Evolutionary conservation across 2,329 filamentous ascomycete species (phyloP), one percentile per base, ranked within the genome.

Genomic region (Penicillium palitans): DNA sequence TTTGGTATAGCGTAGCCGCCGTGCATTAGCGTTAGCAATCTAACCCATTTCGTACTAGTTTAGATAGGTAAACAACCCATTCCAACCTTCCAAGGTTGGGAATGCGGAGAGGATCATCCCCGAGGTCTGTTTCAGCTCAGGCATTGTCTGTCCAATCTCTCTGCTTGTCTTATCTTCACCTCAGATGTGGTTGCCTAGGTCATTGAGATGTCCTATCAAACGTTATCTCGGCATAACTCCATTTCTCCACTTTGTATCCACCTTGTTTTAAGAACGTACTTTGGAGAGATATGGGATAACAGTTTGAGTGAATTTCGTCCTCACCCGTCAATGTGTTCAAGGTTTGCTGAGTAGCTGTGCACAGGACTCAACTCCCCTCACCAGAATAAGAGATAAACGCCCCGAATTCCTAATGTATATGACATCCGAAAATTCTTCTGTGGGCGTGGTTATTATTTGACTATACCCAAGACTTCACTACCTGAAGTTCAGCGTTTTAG

Each of bases 1-100:
- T 25, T 13, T 25, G 31, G 46, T n/a, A 25, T 61, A 59, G 56
- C 29, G 59, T 59, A 61, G 59, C 59, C 59, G 56, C 47, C 39
- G 10, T 55, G 52, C 56, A 52, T 59, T 52, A 59, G 56, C 37
- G 37, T 49, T 29, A 17, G 6, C 17, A 15, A 15, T 17, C 27
- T 52, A 31, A 45, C 37, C 39, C 0, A 21, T 24, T 52, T 47
- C 1, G 37, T 24, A 52, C 27, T 44, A 54, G 46, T 17, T 5
- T 25, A 10, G 5, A 24, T 35, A 41, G 41, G 46, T 46, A 55
- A 51, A 42, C n/a, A 46, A 5, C 24, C 24, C 24, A 25, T 25
- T 25, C 24, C 4, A 25, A 25, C 25, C 25, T 37, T 37, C 2
- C 2, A 6, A 19, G 39, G 39, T 42, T 44, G 27, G 37, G 6